Conservation (phyloP, 495 filamentous ascomycete genomes). For the Hyaloscypha bicolor region DNA sequence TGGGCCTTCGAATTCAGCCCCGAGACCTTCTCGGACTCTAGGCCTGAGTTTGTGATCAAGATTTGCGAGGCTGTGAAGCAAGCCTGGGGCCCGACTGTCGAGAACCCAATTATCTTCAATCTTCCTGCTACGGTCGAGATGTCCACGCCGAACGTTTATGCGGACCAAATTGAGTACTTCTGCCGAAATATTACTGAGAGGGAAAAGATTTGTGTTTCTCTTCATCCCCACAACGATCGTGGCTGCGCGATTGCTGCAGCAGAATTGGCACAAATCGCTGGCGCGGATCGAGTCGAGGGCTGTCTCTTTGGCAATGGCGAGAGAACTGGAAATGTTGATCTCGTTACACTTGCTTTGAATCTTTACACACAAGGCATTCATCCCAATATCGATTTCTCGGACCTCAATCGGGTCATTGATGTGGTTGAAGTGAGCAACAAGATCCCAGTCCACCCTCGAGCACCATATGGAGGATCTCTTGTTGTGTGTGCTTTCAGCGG, state of each 20-base stretch:
- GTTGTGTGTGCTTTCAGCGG: slow-evolving; percentile 90
- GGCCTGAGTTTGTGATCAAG: slow-evolving; percentile 78
- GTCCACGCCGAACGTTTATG: slow-evolving; percentile 94
- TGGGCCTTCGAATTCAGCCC: slow-evolving; percentile 97
- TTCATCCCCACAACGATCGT: slow-evolving; percentile 94
- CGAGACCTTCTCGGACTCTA: slow-evolving; percentile 93
- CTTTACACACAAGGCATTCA: slow-evolving; percentile 95
- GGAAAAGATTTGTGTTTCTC: slow-evolving; percentile 78
- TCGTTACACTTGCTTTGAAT: slow-evolving; percentile 93
- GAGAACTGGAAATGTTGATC: slow-evolving; percentile 92
- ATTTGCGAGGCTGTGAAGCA: slow-evolving; percentile 94
- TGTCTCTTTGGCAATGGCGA: slow-evolving; percentile 97
- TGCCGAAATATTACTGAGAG: slow-evolving; percentile 78
- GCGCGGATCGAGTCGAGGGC: slow-evolving; percentile 91
- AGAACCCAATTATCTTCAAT: slow-evolving; percentile 95
- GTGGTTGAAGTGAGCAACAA: slow-evolving; percentile 91
- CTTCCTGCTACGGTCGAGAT: slow-evolving; percentile 96
- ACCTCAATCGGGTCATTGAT: slow-evolving; percentile 85
- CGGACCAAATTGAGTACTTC: slow-evolving; percentile 97
- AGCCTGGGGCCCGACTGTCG: slow-evolving; percentile 84
- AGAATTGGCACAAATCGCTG: slow-evolving; percentile 96
- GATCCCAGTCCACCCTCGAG: slow-evolving; percentile 87
- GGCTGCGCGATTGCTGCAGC: slow-evolving; percentile 86
- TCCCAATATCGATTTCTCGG: slow-evolving; percentile 88
- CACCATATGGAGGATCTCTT: slow-evolving; percentile 87